Base-by-base conservation (phyloP, 306 rosid genomes). In the Biancaea sappan region DNA sequence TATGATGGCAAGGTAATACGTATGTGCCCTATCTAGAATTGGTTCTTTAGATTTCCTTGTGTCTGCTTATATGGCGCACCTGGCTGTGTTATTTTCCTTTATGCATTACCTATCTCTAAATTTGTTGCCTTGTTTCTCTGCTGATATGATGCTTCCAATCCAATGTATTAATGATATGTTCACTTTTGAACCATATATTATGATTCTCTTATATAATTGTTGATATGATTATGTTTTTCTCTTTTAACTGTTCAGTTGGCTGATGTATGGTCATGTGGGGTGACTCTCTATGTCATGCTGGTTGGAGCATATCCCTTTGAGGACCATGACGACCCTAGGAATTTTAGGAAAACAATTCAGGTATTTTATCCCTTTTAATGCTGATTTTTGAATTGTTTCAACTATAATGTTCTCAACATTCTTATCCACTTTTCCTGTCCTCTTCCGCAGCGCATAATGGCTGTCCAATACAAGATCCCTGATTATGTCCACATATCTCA, bases 221-320 rank as follows among this genome's bases (percentile, higher is more conserved):
- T 14, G 50, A 43, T 64, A 26, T 65, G 71, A 13, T 7, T 59
- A 4, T 76, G 65, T 41, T 57, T 81, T 58, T 44, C 26, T 47
- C 66, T 40, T 67, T 25, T 32, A 29, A 53, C 66, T 73, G 71
- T 69, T 74, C 56, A 89, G 94, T 76, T 87, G 87, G 94, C 94
- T 43, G 94, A 89, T 83, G 94, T 89, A 14, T 89, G 94, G 94
- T 89, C 94, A 11, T 89, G 94, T 73, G 94, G 91, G 28, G 94
- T 89, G 82, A 89, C 94, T 74, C 94, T 89, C 37, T 89, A 86
- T 79, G 94, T 89, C 60, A 89, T 89, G 94, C 85, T 89, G 77
- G 94, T 89, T 61, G 94, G 94, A 52, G 89, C 89, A 35, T 89
- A 89, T 76, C 94, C 91, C 64, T 89, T 89, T 69, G 94, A 89